Evolutionary conservation across 805 yeast genomes (phyloP).

Genomic region (Naumovozyma baii): DNA sequence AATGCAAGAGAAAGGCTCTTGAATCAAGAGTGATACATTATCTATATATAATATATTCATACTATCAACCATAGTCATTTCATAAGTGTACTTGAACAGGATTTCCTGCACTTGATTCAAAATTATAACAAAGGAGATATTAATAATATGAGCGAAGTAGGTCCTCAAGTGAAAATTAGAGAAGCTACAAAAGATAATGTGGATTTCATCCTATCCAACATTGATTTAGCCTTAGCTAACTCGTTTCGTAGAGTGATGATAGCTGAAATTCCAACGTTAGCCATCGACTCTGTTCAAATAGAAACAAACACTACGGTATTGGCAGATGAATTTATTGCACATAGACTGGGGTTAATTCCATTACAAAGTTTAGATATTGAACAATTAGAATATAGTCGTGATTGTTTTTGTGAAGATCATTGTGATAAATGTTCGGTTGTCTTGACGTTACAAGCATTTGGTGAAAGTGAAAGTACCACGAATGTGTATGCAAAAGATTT

Average conservation of each 20-base stretch:
- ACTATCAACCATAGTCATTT: too few relatives aligned
- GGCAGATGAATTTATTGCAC: slow-evolving; percentile 95
- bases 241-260: slow-evolving; percentile 85
- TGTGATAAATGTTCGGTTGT: slow-evolving; percentile 93
- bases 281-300: slow-evolving; percentile 91
- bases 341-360: slow-evolving; percentile 88
- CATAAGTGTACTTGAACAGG: too few relatives aligned
- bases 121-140: slow-evolving; percentile 7
- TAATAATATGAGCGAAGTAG: slow-evolving; percentile 29
- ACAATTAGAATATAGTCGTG: slow-evolving; percentile 76
- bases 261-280: slow-evolving; percentile 94
- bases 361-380: slow-evolving; percentile 77
- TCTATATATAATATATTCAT: too few relatives aligned
- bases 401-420: slow-evolving; percentile 96
- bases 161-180: slow-evolving; percentile 81
- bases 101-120: too few relatives aligned
- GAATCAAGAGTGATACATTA: too few relatives aligned
- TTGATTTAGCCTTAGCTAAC: slow-evolving; percentile 85
- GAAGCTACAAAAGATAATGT: slow-evolving; percentile 78
- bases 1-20: too few relatives aligned
- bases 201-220: slow-evolving; percentile 78
- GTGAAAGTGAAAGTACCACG: slow-evolving; percentile 80
- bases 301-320: slow-evolving; percentile 87
- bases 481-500: slow-evolving; percentile 83
- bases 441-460: slow-evolving; percentile 74